Evolutionary conservation across 352 stramenopile species (phyloP).

Genomic region (Phytophthora pistaciae): DNA sequence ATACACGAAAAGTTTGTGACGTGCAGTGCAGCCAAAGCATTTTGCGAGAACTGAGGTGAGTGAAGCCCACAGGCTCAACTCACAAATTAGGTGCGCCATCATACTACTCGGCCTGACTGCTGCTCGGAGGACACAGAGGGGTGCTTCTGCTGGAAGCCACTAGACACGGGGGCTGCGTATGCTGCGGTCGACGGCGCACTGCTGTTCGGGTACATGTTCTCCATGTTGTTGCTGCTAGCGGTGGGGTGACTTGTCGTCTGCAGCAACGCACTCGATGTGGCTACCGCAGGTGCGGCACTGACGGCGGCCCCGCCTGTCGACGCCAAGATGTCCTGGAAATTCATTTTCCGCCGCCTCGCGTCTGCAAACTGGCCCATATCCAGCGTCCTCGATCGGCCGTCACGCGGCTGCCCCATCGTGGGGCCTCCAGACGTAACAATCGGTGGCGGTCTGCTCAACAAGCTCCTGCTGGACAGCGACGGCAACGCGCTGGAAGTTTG

Average conservation of each 20-base stretch:
- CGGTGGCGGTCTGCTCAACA: conserved; percentile 40
- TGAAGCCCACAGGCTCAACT: conserved; percentile 19
- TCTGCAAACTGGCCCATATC: conserved; percentile 88
- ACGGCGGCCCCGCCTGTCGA: conserved; percentile 41
- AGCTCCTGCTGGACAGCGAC: conserved; percentile 63
- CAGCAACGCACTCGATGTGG: conserved; percentile 23
- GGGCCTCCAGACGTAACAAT: conserved; percentile 42
- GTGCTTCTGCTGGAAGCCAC: conserved; percentile 31
- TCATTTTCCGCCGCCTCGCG: conserved; percentile 85
- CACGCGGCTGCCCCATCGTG: conserved; percentile 78
- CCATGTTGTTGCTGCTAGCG: conserved; percentile 38
- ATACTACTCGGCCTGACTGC: conserved; percentile 57
- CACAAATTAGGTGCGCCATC: conserved; percentile 43
- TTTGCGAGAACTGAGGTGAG: conserved; percentile 16
- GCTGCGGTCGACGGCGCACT: conserved; percentile 20
- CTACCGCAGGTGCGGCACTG: conserved; percentile 15
- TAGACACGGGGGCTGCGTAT: conserved; percentile 28
- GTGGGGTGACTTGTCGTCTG: conserved; percentile 18
- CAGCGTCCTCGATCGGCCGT: conserved; percentile 84
- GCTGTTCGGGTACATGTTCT: conserved; percentile 65
- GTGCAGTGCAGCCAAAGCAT: conserved; percentile 28
- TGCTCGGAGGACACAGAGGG: conserved; percentile 35
- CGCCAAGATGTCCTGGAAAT: conserved; percentile 89
- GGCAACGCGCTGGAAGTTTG: conserved; percentile 48
- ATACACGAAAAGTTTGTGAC: conserved; percentile 25